Percentiles rank a stretch among this genome's conserved stretches.
phyloP scores from a whole-genome alignment of 1,139 yeast species.

The Entelexis sorbosivorans region DNA sequence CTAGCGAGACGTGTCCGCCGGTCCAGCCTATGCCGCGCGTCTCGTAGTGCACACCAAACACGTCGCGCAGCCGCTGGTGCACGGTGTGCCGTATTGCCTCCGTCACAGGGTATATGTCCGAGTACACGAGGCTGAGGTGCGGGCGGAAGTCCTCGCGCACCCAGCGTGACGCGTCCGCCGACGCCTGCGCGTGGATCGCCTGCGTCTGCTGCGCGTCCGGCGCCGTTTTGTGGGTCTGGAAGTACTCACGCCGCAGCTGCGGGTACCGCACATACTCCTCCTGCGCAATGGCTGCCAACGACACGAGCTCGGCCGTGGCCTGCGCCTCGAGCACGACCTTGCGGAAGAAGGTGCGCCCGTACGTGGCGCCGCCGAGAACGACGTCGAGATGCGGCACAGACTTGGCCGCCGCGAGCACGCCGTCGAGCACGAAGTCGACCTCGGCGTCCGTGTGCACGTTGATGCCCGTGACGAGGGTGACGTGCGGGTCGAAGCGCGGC shows the following conservation, averaged over 20 bases:
- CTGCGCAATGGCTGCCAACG: constrained; percentile 58
- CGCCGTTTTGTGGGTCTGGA: constrained; percentile 24
- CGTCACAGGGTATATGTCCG: constrained; percentile 55
- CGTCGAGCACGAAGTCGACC: constrained; percentile 50
- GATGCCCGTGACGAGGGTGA: constrained; percentile 59
- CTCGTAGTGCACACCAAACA: constrained; percentile 43
- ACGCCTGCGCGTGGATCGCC: constrained; percentile 24
- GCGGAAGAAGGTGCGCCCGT: constrained; percentile 41
- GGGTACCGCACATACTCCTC: constrained; percentile 46
- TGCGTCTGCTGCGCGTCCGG: constrained; percentile 25
- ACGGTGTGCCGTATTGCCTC: constrained; percentile 60
- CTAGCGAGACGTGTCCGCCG: constrained; percentile 59
- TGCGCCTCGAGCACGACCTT: constrained; percentile 52
- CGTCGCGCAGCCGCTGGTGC: constrained; percentile 58
- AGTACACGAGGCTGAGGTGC: constrained; percentile 62
- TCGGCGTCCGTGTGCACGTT: constrained; percentile 37
- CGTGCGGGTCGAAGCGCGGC: constrained; percentile 60
- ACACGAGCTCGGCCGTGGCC: constrained; percentile 46
- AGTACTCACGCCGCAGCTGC: constrained; percentile 2
- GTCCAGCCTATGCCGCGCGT: constrained; percentile 43
- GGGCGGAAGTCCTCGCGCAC: constrained; percentile 51
- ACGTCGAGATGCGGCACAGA: constrained; percentile 30
- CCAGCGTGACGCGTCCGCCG: constrained; percentile 41
- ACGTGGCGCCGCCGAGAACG: constrained; percentile 27
- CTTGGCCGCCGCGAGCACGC: constrained; percentile 53